phyloP scores from a whole-genome alignment of 257 asterid species.

The Perilla frutescens region DNA sequence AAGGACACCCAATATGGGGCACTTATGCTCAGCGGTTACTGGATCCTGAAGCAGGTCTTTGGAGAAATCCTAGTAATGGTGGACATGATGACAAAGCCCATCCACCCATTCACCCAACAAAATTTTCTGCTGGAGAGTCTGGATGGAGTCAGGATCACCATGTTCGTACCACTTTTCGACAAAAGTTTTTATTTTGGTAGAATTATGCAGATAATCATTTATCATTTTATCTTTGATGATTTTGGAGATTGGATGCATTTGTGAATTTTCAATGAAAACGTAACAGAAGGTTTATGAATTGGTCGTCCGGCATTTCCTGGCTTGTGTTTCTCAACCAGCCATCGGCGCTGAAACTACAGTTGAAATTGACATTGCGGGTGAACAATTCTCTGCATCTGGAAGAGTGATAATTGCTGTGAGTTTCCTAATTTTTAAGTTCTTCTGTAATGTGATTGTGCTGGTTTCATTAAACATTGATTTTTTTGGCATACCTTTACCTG shows the following conservation, averaged over 20 bases:
- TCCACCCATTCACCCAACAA: conserved; percentile 99
- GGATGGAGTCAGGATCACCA: conserved; percentile 95
- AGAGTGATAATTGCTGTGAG: conserved; percentile 91
- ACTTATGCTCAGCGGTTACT: conserved; percentile 80
- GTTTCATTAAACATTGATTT: conserved; percentile 27
- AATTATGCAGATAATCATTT: conserved; percentile 1
- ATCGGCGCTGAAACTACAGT: conserved; percentile 93
- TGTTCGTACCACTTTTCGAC: conserved; percentile 57
- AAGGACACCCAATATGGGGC: conserved; percentile 90
- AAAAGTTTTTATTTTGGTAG: conserved; percentile 26
- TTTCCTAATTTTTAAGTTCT: conserved; percentile 38
- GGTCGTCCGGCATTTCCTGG: conserved; percentile 98
- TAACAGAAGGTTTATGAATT: conserved; percentile 89
- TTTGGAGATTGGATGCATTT: conserved; percentile 26
- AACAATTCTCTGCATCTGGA: conserved; percentile 84
- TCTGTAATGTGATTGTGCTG: conserved; percentile 21
- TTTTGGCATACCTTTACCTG: conserved; percentile 23
- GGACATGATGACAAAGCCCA: conserved; percentile 99
- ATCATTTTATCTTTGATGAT: conserved; percentile 12
- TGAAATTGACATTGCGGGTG: conserved; percentile 95
- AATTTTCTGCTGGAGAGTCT: conserved; percentile 90
- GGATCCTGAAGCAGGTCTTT: conserved; percentile 82
- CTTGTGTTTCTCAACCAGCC: conserved; percentile 99
- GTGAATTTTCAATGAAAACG: conserved; percentile 24
- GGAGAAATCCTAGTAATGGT: conserved; percentile 89